These are phyloP conservation scores for Urtica urens DNA, from an alignment of 306 rosid genomes.

Conservation along the genomic window DNA sequence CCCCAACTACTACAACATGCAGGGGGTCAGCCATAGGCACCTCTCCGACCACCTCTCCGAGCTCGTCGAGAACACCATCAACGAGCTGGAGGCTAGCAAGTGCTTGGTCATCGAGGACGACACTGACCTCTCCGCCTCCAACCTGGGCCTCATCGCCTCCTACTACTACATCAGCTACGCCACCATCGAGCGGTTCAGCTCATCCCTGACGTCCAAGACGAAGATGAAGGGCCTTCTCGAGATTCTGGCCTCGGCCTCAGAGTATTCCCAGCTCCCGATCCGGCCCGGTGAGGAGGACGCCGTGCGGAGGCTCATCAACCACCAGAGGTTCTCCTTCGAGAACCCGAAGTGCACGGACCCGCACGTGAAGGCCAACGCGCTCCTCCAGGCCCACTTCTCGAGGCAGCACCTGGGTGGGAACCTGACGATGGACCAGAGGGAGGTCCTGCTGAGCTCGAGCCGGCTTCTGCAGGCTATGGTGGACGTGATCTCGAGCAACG, in stretches of 20 bases:
- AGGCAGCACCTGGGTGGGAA: constrained; percentile 77
- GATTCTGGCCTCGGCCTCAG: constrained; percentile 74
- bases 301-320: constrained; percentile 69
- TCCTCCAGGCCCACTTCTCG: constrained; percentile 89
- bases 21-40: constrained; percentile 90
- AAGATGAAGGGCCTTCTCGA: constrained; percentile 92
- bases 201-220: constrained; percentile 63
- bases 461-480: constrained; percentile 88
- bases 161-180: constrained; percentile 80
- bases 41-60: constrained; percentile 92
- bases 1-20: constrained; percentile 91
- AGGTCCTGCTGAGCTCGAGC: constrained; percentile 73
- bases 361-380: constrained; percentile 73
- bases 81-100: constrained; percentile 75
- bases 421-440: constrained; percentile 74
- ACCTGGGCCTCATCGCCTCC: constrained; percentile 86
- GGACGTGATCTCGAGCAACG: constrained; percentile 85
- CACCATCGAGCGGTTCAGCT: constrained; percentile 82
- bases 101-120: constrained; percentile 69
- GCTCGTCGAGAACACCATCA: constrained; percentile 73
- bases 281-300: constrained; percentile 92
- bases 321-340: constrained; percentile 81
- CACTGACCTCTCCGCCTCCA: constrained; percentile 69
- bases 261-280: constrained; percentile 73
- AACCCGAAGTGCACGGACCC: constrained; percentile 74